These are phyloP conservation scores for Thecaphora frezii DNA, from an alignment of 1,284 basidiomycete genomes.

Conservation along the genomic window DNA sequence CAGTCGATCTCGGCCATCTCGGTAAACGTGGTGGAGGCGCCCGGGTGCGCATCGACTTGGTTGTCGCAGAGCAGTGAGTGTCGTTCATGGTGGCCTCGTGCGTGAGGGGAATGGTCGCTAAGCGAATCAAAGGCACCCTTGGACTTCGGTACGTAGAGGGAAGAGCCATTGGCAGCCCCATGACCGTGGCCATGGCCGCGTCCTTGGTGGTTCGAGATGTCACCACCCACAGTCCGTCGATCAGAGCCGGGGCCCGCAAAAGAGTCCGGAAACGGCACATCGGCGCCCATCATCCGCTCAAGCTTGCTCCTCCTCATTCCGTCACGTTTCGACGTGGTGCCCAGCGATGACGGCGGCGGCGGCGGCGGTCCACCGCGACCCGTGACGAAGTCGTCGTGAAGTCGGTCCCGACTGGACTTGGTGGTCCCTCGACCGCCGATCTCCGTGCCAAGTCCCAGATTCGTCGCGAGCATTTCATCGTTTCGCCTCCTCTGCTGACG, in stretches of 20 bases:
- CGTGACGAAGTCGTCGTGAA: neutral
- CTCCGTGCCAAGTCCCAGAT: conserved; percentile 7
- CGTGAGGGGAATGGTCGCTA: neutral
- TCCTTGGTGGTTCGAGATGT: no score
- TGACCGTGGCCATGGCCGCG: neutral
- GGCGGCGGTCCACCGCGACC: neutral
- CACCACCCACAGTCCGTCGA: no score
- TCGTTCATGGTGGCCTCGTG: neutral
- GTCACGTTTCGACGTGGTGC: conserved; percentile 4
- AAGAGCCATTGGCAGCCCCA: neutral
- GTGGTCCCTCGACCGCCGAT: neutral
- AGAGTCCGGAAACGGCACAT: conserved; percentile 7
- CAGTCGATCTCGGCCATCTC: conserved; percentile 79
- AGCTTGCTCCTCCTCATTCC: conserved; percentile 33
- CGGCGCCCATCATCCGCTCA: conserved; percentile 45
- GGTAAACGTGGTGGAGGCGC: conserved; percentile 62
- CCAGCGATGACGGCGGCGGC: neutral
- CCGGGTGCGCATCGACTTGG: neutral
- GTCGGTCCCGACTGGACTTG: neutral
- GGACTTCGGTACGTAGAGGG: neutral
- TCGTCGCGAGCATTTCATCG: conserved; percentile 8
- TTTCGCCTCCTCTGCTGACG: conserved; percentile 10
- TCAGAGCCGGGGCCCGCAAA: neutral
- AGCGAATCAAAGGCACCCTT: neutral
- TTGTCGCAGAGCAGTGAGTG: neutral